These are phyloP conservation scores for Backusella sp. DNA, from an alignment of 192 early-diverging fungal species.

Conservation along the genomic window DNA sequence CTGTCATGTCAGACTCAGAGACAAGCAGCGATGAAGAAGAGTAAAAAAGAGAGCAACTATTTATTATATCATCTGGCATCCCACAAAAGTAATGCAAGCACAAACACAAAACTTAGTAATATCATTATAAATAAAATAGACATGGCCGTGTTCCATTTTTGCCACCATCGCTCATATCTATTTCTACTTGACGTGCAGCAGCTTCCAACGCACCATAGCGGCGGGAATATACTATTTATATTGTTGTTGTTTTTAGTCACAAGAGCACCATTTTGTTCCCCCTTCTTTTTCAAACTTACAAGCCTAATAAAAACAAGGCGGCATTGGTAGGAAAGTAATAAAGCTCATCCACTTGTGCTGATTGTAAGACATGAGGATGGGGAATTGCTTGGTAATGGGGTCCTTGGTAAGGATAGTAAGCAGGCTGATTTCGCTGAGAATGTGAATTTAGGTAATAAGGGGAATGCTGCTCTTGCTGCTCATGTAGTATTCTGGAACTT, in stretches of 20 bases:
- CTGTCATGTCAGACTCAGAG: slow-evolving; percentile 49
- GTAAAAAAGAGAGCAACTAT: neutral
- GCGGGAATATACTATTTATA: slow-evolving; percentile 3
- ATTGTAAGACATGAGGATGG: neutral
- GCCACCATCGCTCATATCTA: neutral
- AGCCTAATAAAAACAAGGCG: slow-evolving; percentile 7
- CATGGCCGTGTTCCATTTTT: slow-evolving; percentile 1
- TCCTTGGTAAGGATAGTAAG: neutral
- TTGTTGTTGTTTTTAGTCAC: neutral
- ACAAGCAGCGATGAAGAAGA: slow-evolving; percentile 26
- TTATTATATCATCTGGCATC: neutral
- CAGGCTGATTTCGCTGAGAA: neutral
- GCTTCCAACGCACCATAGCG: slow-evolving; percentile 5
- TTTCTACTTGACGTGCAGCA: neutral
- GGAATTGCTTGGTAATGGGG: neutral
- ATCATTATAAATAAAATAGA: slow-evolving; percentile 9
- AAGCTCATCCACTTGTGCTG: neutral
- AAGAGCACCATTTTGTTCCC: neutral
- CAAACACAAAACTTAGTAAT: neutral
- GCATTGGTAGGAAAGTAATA: neutral
- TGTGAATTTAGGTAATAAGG: neutral
- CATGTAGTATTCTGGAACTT: neutral
- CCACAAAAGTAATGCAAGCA: slow-evolving; percentile 2
- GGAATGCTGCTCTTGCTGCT: neutral
- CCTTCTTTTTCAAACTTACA: neutral